These are phyloP conservation scores for Hsuehochloa calcarea DNA, from an alignment of 176 grass and related monocot species.

Conservation along the genomic window DNA sequence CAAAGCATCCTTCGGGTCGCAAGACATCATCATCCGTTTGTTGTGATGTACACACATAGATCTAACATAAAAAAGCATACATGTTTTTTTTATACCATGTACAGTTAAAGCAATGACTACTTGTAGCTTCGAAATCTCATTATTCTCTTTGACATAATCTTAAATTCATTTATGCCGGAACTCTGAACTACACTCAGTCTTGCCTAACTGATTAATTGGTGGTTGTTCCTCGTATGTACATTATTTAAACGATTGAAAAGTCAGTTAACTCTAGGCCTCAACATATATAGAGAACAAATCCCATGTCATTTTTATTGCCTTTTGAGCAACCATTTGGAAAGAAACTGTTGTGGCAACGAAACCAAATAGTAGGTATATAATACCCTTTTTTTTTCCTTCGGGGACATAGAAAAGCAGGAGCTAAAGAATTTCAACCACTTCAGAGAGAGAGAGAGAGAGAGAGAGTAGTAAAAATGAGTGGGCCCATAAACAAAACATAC, in stretches of 20 bases:
- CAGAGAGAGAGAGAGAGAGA: too few relatives aligned
- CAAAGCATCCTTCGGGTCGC: constrained; percentile 5
- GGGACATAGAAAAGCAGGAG: too few relatives aligned
- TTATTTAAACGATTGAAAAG: constrained; percentile 5
- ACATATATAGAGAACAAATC: background rate
- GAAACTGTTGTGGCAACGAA: too few relatives aligned
- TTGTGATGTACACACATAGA: constrained; percentile 8
- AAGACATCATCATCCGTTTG: constrained; percentile 30
- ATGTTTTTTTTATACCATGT: background rate
- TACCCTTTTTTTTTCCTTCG: too few relatives aligned
- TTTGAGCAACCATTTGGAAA: too few relatives aligned
- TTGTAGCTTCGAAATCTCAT: constrained; percentile 28
- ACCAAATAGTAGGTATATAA: too few relatives aligned
- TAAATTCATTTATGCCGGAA: background rate
- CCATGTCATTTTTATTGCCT: too few relatives aligned
- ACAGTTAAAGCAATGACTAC: constrained; percentile 25
- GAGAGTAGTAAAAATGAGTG: too few relatives aligned
- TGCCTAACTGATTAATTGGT: background rate
- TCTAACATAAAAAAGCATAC: constrained; percentile 46
- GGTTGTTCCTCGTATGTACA: background rate
- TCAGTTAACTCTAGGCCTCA: background rate
- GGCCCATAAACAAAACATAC: too few relatives aligned
- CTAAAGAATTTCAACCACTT: too few relatives aligned
- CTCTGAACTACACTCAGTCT: background rate
- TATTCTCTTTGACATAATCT: background rate